A percentile compares a stretch with the other conserved stretches of the same genome.
Evolutionary conservation across 306 rosid genomes (phyloP).

Genomic region (Neltuma alba): DNA sequence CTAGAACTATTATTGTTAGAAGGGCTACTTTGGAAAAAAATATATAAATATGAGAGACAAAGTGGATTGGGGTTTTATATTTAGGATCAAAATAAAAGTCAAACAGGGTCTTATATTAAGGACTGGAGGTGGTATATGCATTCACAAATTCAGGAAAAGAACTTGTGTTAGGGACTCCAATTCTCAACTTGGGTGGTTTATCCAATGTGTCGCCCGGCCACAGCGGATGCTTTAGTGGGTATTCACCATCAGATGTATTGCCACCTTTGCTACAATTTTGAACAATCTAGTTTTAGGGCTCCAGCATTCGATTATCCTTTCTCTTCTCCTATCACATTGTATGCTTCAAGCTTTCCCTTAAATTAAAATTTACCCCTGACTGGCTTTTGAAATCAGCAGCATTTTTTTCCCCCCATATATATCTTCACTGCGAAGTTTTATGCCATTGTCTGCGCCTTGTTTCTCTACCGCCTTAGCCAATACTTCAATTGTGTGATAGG

Average conservation of each 20-base stretch:
- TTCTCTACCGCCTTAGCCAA: not conserved
- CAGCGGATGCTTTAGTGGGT: not conserved
- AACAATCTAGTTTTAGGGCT: not conserved
- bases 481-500: not conserved
- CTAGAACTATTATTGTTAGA: too few species aligned
- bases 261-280: not conserved
- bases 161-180: too few species aligned
- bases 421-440: not conserved
- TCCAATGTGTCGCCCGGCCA: not conserved
- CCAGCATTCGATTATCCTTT: slow-evolving; percentile 48
- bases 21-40: too few species aligned
- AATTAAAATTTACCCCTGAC: slow-evolving; percentile 27
- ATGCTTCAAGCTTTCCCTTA: slow-evolving; percentile 31
- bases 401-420: too few species aligned
- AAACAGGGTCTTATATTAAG: too few species aligned
- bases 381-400: slow-evolving; percentile 27
- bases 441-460: not conserved
- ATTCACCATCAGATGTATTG: not conserved
- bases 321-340: slow-evolving; percentile 34
- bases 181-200: too few species aligned
- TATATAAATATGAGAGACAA: too few species aligned
- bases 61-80: too few species aligned
- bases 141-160: not conserved
- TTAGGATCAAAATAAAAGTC: too few species aligned
- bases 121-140: too few species aligned